Base-by-base conservation (phyloP, 2,329 filamentous ascomycete genomes). In the Aphanoascus verrucosus region DNA sequence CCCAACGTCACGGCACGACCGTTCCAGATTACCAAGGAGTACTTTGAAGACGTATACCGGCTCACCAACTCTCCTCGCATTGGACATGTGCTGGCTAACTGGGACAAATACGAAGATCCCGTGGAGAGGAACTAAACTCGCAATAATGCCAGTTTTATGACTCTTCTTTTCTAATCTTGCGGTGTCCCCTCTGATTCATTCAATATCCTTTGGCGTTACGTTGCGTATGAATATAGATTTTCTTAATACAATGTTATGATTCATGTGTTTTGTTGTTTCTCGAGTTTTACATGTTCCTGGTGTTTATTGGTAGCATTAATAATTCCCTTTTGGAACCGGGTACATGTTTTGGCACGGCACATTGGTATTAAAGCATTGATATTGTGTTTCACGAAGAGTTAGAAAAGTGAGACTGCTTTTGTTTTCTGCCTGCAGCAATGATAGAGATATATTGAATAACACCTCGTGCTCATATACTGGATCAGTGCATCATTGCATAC, bases 21-120 rank as follows among this genome's bases (percentile, higher is more conserved):
- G 14, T 98, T 98, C 69, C 88, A 89, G 69, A 77, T 98, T 60
- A 94, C 89, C 53, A 94, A 90, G 79, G 93, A 97, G 75, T 98
- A 98, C 76, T 98, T 98, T 73, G 91, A 98, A 79, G 93, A 97
- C 67, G 94, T 98, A 49, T 97, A 97, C 75, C 82, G 83, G 64
- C 74, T 98, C 68, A 98, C 93, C 52, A 96, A 94, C 74, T 80
- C 77, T 17, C 81, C 81, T 43, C 75, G 72, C 40, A 73, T 76
- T 58, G 74, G 72, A 32, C 68, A 73, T 56, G 71, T 76, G 56
- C 70, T 96, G 68, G 87, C 88, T 61, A 95, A 96, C 75, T 88
- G 85, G 85, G 85, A 88, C 48, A 84, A 82, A 70, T 88, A 85
- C 67, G 73, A 76, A 59, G 71, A 73, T 55, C 42, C 50, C 14